Evolutionary conservation across 139 green algal species (phyloP).

Genomic region (Tetradesmus obliquus): DNA sequence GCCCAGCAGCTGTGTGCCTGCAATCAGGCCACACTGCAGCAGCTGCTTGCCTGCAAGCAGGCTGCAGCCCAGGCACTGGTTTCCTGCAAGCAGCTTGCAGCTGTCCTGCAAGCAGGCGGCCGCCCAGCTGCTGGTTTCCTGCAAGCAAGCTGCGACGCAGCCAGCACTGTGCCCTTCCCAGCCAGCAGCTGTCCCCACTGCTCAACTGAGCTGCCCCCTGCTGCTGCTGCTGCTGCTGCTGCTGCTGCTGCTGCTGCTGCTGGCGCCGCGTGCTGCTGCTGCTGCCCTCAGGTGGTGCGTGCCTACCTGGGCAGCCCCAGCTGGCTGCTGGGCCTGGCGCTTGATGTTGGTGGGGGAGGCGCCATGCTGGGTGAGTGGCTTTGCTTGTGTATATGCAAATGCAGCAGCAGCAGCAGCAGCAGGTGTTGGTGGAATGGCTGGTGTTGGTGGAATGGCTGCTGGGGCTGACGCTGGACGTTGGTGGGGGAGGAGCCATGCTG

Average conservation of each 20-base stretch:
- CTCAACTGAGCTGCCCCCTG: too few relatives aligned
- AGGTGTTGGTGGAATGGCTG: background rate
- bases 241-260: background rate
- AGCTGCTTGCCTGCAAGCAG: background rate
- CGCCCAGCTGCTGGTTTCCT: too few relatives aligned
- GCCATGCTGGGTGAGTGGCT: slow-evolving; percentile 85
- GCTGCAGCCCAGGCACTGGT: background rate
- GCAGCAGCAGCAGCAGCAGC: background rate
- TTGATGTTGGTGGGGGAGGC: slow-evolving; percentile 83
- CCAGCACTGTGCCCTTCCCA: too few relatives aligned
- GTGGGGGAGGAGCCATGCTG: slow-evolving; percentile 83
- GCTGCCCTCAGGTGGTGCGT: slow-evolving; percentile 60
- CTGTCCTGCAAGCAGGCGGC: too few relatives aligned
- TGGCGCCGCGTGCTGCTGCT: background rate
- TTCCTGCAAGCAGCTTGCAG: too few relatives aligned
- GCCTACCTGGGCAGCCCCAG: slow-evolving; percentile 68
- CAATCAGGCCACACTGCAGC: too few relatives aligned
- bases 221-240: background rate
- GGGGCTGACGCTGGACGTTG: slow-evolving; percentile 80
- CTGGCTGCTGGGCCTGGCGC: slow-evolving; percentile 79
- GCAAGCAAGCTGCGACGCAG: too few relatives aligned
- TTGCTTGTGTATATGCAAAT: slow-evolving; percentile 66
- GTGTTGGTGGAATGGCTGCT: slow-evolving; percentile 63
- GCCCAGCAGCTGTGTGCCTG: background rate
- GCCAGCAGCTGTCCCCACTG: too few relatives aligned